Percentiles rank a stretch among this genome's conserved stretches.
Conservation (phyloP, 1,284 basidiomycete genomes). For the Peniophora sp. region DNA sequence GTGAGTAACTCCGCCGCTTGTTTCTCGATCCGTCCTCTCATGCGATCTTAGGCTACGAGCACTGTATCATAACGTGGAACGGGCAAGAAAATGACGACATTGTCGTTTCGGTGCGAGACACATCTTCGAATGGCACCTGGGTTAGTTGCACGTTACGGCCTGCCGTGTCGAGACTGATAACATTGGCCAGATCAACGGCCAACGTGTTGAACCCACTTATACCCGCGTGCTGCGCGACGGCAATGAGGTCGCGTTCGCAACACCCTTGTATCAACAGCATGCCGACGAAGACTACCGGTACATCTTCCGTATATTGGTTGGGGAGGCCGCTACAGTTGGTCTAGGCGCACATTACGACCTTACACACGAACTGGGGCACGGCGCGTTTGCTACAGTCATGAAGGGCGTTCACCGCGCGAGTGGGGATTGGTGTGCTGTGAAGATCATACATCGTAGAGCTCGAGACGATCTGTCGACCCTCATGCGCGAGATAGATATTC, state of each 20-base stretch:
- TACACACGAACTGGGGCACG: conserved; percentile 62
- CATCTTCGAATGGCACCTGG: conserved; percentile 81
- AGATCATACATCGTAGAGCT: conserved; percentile 57
- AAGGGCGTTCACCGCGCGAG: conserved; percentile 54
- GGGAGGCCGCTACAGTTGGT: conserved; percentile 34
- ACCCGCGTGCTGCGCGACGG: conserved; percentile 65
- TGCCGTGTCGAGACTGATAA: background rate
- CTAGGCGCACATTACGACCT: conserved; percentile 61
- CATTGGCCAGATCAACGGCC: conserved; percentile 57
- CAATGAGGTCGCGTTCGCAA: conserved; percentile 78
- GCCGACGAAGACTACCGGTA: conserved; percentile 54
- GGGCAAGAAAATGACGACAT: conserved; percentile 42
- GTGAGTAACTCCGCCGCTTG: conserved; percentile 37
- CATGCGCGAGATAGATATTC: conserved; percentile 74
- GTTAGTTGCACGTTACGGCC: conserved; percentile 36
- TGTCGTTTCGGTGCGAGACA: conserved; percentile 60
- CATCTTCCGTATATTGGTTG: conserved; percentile 46
- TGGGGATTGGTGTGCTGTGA: conserved; percentile 65
- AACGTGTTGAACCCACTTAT: conserved; percentile 50
- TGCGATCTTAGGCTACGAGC: conserved; percentile 46
- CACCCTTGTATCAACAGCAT: conserved; percentile 34
- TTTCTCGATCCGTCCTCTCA: conserved; percentile 5
- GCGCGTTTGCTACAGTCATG: conserved; percentile 75
- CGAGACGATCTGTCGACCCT: conserved; percentile 32
- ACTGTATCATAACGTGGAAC: conserved; percentile 62